phyloP scores from a whole-genome alignment of 345 rosid species.

The Fremontodendron californicum region DNA sequence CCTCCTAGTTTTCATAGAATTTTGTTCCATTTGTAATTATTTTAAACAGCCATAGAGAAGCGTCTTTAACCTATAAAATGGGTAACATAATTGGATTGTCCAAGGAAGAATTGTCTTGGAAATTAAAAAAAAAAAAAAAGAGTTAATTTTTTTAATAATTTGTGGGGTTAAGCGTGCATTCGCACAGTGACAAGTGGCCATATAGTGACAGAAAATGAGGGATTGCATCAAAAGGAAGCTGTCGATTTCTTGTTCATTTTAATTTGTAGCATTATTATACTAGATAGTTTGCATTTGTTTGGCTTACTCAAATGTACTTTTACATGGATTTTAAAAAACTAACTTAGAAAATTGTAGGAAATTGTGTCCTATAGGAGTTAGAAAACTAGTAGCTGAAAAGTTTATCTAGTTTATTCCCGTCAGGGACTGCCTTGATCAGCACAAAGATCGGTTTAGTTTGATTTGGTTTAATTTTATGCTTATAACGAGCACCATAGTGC shows the following conservation, averaged over 20 bases:
- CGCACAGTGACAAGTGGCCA: not conserved
- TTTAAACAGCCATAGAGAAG: not conserved
- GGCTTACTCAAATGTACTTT: not conserved
- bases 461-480: not conserved
- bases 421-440: not conserved
- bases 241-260: not conserved
- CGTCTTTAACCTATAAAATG: not conserved
- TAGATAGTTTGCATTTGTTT: not conserved
- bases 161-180: not conserved
- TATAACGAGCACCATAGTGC: not conserved
- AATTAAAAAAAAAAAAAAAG: too few species aligned
- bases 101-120: not conserved
- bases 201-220: not conserved
- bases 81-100: not conserved
- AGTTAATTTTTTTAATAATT: not conserved
- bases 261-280: not conserved
- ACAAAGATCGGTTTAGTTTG: not conserved
- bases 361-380: too few species aligned
- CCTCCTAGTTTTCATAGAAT: not conserved
- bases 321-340: not conserved
- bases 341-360: too few species aligned
- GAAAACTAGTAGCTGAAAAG: too few species aligned
- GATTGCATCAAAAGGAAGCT: not conserved
- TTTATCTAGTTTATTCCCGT: too few species aligned
- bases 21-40: not conserved